These are phyloP conservation scores for Epichloe gansuensis DNA, from an alignment of 2,329 filamentous ascomycete species.

Conservation along the genomic window DNA sequence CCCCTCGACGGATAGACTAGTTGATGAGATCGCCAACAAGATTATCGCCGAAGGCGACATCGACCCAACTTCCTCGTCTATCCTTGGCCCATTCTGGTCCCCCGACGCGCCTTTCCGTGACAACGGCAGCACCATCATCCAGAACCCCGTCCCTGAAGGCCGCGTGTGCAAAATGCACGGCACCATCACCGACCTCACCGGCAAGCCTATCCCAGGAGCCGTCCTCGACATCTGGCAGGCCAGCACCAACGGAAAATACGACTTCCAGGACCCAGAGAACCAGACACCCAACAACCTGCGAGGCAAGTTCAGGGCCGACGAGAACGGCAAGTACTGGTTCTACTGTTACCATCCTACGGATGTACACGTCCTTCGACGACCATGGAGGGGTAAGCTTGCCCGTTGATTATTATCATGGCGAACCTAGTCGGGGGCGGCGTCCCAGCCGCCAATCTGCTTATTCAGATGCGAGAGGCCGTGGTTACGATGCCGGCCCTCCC, in stretches of 20 bases:
- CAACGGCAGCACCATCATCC: constrained; percentile 53
- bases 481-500: background rate
- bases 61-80: constrained; percentile 59
- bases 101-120: constrained; percentile 61
- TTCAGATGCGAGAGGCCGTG: background rate
- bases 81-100: constrained; percentile 69
- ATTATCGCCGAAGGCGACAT: constrained; percentile 47
- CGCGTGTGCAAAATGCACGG: constrained; percentile 57
- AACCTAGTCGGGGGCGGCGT: background rate
- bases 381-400: background rate
- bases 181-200: constrained; percentile 49
- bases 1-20: constrained; percentile 22
- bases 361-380: background rate
- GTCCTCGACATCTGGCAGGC: constrained; percentile 73
- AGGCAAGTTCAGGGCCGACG: constrained; percentile 61
- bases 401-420: background rate
- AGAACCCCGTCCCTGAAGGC: constrained; percentile 44
- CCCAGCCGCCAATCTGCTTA: background rate
- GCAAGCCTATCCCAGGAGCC: constrained; percentile 51
- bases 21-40: constrained; percentile 52
- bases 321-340: constrained; percentile 57
- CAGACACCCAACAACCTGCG: constrained; percentile 62
- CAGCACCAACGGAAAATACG: constrained; percentile 62
- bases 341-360: constrained; percentile 63
- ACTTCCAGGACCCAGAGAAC: constrained; percentile 60